phyloP scores from a whole-genome alignment of 345 rosid genomes.

The Ceriops tagal region DNA sequence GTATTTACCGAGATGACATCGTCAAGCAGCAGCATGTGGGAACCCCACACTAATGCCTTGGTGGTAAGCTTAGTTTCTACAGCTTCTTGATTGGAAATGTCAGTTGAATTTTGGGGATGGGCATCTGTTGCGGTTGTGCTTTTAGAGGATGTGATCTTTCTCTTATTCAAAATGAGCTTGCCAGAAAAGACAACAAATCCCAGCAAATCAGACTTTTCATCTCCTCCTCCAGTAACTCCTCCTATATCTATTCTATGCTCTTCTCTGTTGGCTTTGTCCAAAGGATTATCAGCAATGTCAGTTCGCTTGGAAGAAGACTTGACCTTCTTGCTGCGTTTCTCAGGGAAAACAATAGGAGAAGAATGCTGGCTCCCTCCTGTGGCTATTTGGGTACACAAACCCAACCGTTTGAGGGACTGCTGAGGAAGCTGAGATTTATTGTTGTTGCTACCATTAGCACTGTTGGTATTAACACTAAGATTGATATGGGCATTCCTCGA shows the following conservation, averaged over 20 bases:
- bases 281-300: constrained; percentile 35
- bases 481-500: constrained; percentile 12
- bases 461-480: background rate
- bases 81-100: constrained; percentile 40
- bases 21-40: constrained; percentile 60
- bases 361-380: constrained; percentile 59
- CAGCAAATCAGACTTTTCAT: constrained; percentile 85
- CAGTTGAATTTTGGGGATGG: constrained; percentile 38
- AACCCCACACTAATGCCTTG: constrained; percentile 84
- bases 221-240: constrained; percentile 47
- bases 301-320: constrained; percentile 51
- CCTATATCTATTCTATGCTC: constrained; percentile 68
- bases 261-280: constrained; percentile 43
- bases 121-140: constrained; percentile 24
- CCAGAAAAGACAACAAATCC: constrained; percentile 72
- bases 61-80: constrained; percentile 77
- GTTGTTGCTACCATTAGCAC: background rate
- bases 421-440: constrained; percentile 30
- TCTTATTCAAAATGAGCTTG: constrained; percentile 70
- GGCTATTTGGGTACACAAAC: constrained; percentile 67
- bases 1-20: constrained; percentile 72
- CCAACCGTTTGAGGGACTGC: constrained; percentile 70
- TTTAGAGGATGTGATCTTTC: constrained; percentile 34
- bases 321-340: constrained; percentile 70
- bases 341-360: constrained; percentile 83